Conservation (phyloP, 75 land plant genomes). For the Ceratopteris richardii region DNA sequence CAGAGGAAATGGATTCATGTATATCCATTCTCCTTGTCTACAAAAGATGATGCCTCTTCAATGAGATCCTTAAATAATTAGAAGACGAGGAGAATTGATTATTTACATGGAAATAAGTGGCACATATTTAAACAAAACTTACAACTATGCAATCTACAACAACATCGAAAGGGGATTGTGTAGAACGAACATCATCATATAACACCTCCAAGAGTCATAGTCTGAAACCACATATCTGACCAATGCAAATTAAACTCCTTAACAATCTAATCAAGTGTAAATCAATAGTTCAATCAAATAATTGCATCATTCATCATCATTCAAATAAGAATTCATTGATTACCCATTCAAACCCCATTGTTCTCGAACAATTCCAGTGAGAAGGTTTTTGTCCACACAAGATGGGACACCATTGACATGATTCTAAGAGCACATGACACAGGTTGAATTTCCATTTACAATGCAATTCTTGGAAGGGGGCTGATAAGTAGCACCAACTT, state of each 20-base stretch:
- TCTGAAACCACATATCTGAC: constrained; percentile 89
- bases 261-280: no score
- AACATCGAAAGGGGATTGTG: constrained; percentile 83
- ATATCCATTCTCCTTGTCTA: no score
- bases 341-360: constrained; percentile 82
- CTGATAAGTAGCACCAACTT: constrained; percentile 77
- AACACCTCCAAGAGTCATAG: constrained; percentile 82
- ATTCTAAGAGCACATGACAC: constrained; percentile 98
- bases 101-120: no score
- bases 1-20: no score
- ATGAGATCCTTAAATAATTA: no score
- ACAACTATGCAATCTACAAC: constrained; percentile 62
- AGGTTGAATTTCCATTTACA: constrained; percentile 63
- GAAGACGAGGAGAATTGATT: no score
- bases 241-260: no score
- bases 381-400: constrained; percentile 73
- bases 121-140: no score
- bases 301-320: no score
- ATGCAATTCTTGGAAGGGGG: constrained; percentile 77
- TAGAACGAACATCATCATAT: constrained; percentile 59
- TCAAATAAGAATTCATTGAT: no score
- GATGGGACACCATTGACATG: constrained; percentile 88
- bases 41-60: no score
- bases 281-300: no score
- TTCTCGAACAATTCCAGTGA: constrained; percentile 42